A percentile compares a stretch with the other conserved stretches of the same genome.
These are phyloP conservation scores for Penicillium bialowiezense DNA, from an alignment of 495 filamentous ascomycete genomes.

Conservation along the genomic window DNA sequence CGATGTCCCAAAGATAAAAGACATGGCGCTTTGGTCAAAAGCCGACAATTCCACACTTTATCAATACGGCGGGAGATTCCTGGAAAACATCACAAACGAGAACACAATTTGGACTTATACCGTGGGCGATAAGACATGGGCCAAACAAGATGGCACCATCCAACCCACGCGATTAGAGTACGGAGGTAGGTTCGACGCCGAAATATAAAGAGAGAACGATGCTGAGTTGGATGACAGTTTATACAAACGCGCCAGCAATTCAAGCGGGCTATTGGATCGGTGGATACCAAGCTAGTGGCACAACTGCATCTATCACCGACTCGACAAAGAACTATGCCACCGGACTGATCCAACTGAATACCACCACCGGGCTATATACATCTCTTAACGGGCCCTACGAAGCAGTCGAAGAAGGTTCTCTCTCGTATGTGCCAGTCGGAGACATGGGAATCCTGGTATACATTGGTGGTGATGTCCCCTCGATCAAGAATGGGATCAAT, in stretches of 20 bases:
- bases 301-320: slow-evolving; percentile 13
- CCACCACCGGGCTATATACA: slow-evolving; percentile 7
- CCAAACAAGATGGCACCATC: slow-evolving; percentile 1
- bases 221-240: neutral
- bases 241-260: slow-evolving; percentile 8
- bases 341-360: slow-evolving; percentile 14
- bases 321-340: slow-evolving; percentile 2
- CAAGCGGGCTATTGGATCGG: slow-evolving; percentile 17
- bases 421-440: slow-evolving; percentile 10
- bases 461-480: slow-evolving; percentile 15
- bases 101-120: neutral
- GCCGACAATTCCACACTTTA: neutral
- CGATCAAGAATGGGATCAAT: slow-evolving; percentile 10
- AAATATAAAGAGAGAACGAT: too few relatives aligned
- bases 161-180: slow-evolving; percentile 1
- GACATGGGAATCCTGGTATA: slow-evolving; percentile 9
- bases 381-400: slow-evolving; percentile 5
- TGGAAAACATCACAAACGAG: neutral
- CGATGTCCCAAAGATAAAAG: neutral
- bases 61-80: neutral
- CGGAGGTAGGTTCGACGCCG: slow-evolving; percentile 2
- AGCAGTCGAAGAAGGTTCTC: slow-evolving; percentile 11
- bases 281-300: slow-evolving; percentile 8
- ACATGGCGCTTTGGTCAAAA: neutral
- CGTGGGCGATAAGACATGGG: neutral